Base-by-base conservation (phyloP, 768 basidiomycete genomes). In the Tricholoma flavovirens region DNA sequence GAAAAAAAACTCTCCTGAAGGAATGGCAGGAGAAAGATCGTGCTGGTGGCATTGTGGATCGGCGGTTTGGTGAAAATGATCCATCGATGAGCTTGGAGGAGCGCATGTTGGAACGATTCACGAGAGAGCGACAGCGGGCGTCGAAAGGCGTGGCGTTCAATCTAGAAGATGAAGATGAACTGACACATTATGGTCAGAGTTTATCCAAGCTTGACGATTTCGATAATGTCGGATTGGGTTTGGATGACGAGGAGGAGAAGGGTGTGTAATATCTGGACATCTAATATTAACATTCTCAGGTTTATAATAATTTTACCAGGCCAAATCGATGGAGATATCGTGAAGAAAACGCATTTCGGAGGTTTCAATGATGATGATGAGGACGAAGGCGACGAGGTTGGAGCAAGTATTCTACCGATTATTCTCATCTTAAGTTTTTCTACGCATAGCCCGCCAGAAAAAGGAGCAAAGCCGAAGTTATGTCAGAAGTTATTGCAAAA, bases 401-500 rank as follows among this genome's bases (percentile, higher is more conserved):
- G 60, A 11, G 14, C 43, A 38, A 40, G 33, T 53, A 12, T 40
- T 46, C 17, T 0, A 22, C 19, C 26, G 12, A 48, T n/a, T 24
- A 48, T 19, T n/a, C 9, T 30, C 12, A 29, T 17, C 30, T 14
- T 54, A 11, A 58, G 7, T 40, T 30, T 30, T 6, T 35, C 42
- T 26, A 22, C 49, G 7, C 40, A 12, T 57, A 94, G 90, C 88
- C 88, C 7, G 82, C 82, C 46, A 77, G 86, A 57, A 97, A 96
- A 72, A 96, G 91, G 73, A 83, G 87, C 4, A 97, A 96, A 71
- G 87, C 90, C 1, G 95, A 99, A 66, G 91, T 98, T 58, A 98
- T 99, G 97, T 83, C 90, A 0, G 97, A 99, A 69, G 90, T 99
- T 32, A 92, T 99, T 45, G 90, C 93, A 1, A 99, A 98, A 73